Base-by-base conservation (phyloP, 768 basidiomycete species). In the Collybia sordida region DNA sequence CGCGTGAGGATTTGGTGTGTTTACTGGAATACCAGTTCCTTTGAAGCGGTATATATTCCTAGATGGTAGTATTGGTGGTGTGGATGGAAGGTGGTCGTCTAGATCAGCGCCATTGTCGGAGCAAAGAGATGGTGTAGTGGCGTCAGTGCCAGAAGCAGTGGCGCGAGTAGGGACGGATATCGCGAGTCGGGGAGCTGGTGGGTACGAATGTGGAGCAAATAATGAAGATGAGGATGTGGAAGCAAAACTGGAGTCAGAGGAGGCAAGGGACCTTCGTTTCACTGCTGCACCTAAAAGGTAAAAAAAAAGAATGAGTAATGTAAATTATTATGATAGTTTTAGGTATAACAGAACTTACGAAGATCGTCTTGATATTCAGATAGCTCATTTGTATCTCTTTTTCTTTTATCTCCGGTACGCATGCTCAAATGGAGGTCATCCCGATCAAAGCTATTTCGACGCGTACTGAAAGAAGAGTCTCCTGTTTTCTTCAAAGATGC, bases 41-140 rank as follows among this genome's bases (percentile, higher is more conserved):
- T 36, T 51, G 49, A 60, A 60, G 27, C 57, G 45, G 28, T 53
- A 60, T 12, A 48, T 49, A 40, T 50, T 60, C 36, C 59, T 52
- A 45, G 58, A 60, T 5, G 56, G 58, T n/a, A 56, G 55, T 18
- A 59, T 60, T 50, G 68, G 79, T 37, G 85, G 84, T 1, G 83
- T 83, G 5, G 78, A 78, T 1, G 76, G 78, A 3, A 72, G 73
- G 4, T 67, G 64, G 41, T 83, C 82, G 34, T 81, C 78, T 4
- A 72, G 67, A 34, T 84, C 72, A 25, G 55, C 47, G 17, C 73
- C 86, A 50, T 86, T 85, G 60, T 90, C 88, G 3, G 88, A 90
- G 58, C 81, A 86, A 14, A 90, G 70, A 0, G 87, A 89, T 0
- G 88, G 88, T 0, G 88, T 90, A 6, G 78, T 73, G 50, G 57